Base-by-base conservation (phyloP, 1,139 yeast species). In the Suhomyces ambrosiae region DNA sequence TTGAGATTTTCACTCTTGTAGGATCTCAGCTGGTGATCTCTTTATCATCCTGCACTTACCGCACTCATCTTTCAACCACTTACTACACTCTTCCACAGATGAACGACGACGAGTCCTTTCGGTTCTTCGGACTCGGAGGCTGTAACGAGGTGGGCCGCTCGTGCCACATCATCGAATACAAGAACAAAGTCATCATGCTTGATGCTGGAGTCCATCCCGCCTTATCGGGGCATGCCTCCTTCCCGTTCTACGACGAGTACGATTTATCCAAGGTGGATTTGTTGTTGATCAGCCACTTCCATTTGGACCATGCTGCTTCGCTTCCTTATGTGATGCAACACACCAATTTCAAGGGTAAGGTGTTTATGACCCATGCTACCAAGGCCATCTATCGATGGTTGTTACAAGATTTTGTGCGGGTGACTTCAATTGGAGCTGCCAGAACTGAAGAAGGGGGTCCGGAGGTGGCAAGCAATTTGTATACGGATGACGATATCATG, bases 171-270 rank as follows among this genome's bases (percentile, higher is more conserved):
- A 72, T 92, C 37, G 92, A 87, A 49, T 90, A 86, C 63, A 89
- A 88, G 57, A 96, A 95, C 44, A 92, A 92, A 58, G 92, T 94
- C n/a, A 85, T 92, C 35, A 92, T 92, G 98, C 57, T 90, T 41
- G 99, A 92, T 63, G 96, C 98, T 1, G 99, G 99, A 37, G 89
- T 92, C 32, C 99, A 92, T 63, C 99, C 99, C 0, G 98, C 96
- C 0, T 79, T 83, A 47, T 76, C 84, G 29, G 98, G 99, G 2
- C 74, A 89, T 48, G 86, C 94, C 23, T 87, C 97, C 3, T 68
- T 92, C 41, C 99, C 98, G 1, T 92, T 86, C 58, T 92, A 87
- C 60, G 98, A 92, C 61, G 97, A 90, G 54, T 92, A 84, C 58
- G 98, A 92, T 58, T 66, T 92, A 16, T 79, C 95, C 7, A 86